phyloP scores from a whole-genome alignment of 352 stramenopile species.

The Globisporangium middletonii region DNA sequence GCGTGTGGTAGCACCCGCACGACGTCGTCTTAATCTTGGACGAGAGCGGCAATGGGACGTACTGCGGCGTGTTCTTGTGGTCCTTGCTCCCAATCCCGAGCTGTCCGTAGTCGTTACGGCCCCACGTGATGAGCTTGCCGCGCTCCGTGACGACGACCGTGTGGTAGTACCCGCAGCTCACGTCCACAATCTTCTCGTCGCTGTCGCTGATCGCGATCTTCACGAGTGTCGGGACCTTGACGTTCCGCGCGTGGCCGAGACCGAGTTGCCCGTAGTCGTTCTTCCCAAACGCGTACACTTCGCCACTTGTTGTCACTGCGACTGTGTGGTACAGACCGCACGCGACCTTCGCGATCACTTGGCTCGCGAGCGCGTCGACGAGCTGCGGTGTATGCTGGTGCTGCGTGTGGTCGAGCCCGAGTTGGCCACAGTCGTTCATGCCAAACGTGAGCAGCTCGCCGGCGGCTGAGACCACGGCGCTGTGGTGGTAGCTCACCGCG shows the following conservation, averaged over 20 bases:
- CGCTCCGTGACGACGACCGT: conserved; percentile 74
- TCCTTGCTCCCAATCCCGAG: conserved; percentile 86
- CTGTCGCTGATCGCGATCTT: conserved; percentile 58
- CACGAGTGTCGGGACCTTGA: conserved; percentile 64
- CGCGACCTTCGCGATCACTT: conserved; percentile 62
- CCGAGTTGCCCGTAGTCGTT: conserved; percentile 86
- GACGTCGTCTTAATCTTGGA: conserved; percentile 73
- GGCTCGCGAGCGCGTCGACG: conserved; percentile 60
- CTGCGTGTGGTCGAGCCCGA: conserved; percentile 77
- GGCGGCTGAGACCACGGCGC: conserved; percentile 65
- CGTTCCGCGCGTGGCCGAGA: conserved; percentile 69
- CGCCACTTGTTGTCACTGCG: conserved; percentile 47
- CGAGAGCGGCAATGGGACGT: conserved; percentile 70
- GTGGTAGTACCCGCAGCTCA: conserved; percentile 86
- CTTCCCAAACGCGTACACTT: conserved; percentile 82
- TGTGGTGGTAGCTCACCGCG: conserved; percentile 85
- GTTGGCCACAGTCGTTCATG: conserved; percentile 86
- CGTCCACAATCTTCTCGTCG: conserved; percentile 71
- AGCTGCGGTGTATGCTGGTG: conserved; percentile 84
- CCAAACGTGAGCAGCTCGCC: conserved; percentile 81
- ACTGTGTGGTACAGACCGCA: conserved; percentile 84
- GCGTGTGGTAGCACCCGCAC: conserved; percentile 81
- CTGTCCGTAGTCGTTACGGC: conserved; percentile 83
- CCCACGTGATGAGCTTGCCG: conserved; percentile 82
- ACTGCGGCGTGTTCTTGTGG: conserved; percentile 78